Conservation (phyloP, 2,329 filamentous ascomycete species). For the Colletotrichum tanaceti region DNA sequence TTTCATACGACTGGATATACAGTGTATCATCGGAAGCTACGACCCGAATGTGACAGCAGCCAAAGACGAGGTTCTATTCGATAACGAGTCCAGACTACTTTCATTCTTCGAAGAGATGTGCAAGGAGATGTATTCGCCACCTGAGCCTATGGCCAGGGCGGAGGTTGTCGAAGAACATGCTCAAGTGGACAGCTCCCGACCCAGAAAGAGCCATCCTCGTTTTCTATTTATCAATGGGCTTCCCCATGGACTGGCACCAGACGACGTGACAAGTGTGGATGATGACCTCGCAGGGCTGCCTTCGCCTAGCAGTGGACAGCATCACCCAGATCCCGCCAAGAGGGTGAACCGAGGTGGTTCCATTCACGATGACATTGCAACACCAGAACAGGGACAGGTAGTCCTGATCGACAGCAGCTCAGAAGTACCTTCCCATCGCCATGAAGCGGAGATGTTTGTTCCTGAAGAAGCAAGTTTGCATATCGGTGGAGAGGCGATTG, state of each 20-base stretch:
- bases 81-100: slow-evolving; percentile 60
- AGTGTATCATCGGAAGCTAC: slow-evolving; percentile 71
- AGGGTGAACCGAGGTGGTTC: not conserved
- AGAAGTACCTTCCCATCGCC: not conserved
- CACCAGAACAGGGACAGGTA: not conserved
- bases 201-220: not conserved
- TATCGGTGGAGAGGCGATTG: not conserved
- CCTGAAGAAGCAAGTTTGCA: not conserved
- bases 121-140: slow-evolving; percentile 51
- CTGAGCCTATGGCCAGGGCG: not conserved
- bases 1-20: slow-evolving; percentile 74
- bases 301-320: not conserved
- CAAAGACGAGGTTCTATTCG: slow-evolving; percentile 79
- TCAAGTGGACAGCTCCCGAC: not conserved
- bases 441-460: too few species aligned
- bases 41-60: slow-evolving; percentile 78
- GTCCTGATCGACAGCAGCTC: not conserved
- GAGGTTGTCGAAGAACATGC: not conserved
- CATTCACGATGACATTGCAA: not conserved
- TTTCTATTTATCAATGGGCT: not conserved
- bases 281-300: not conserved
- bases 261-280: not conserved
- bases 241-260: not conserved
- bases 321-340: not conserved
- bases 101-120: slow-evolving; percentile 61